Conservation (phyloP, 2,329 filamentous ascomycete genomes). For the Arthrinium puccinioides region DNA sequence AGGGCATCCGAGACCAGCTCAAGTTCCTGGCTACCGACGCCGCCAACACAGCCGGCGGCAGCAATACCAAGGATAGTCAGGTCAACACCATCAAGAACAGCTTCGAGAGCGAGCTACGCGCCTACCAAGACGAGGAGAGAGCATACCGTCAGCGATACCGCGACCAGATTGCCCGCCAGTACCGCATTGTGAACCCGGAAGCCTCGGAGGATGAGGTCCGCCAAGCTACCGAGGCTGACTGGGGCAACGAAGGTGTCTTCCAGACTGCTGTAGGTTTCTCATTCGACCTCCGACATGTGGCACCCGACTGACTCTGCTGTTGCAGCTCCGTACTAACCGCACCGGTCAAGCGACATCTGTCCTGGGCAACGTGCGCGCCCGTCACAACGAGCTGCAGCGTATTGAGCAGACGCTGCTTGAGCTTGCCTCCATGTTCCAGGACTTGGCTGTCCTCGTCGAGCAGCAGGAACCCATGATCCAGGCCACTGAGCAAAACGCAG, state of each 20-base stretch:
- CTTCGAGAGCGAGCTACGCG: conserved; percentile 64
- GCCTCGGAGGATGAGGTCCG: conserved; percentile 67
- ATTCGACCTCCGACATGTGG: conserved; percentile 1
- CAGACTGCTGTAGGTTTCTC: conserved; percentile 59
- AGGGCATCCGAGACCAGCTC: conserved; percentile 72
- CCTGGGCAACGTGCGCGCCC: conserved; percentile 70
- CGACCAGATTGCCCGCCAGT: conserved; percentile 74
- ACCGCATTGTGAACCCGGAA: conserved; percentile 73
- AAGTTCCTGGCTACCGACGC: conserved; percentile 68
- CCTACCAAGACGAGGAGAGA: conserved; percentile 65
- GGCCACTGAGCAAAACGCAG: conserved; percentile 57
- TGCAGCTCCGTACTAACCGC: conserved; percentile 68
- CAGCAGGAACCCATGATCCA: conserved; percentile 60
- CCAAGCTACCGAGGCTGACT: conserved; percentile 62
- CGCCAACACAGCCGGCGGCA: conserved; percentile 50
- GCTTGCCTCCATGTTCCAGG: conserved; percentile 62
- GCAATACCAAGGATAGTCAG: conserved; percentile 62
- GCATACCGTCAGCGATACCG: conserved; percentile 65
- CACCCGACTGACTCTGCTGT: conserved; percentile 6
- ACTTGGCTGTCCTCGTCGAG: conserved; percentile 68
- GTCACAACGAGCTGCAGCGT: conserved; percentile 75
- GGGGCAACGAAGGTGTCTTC: conserved; percentile 75
- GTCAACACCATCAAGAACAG: conserved; percentile 62
- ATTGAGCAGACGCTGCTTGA: conserved; percentile 71
- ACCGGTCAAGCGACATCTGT: conserved; percentile 65